phyloP scores from a whole-genome alignment of 768 basidiomycete genomes.

The Myochromella boudieri region DNA sequence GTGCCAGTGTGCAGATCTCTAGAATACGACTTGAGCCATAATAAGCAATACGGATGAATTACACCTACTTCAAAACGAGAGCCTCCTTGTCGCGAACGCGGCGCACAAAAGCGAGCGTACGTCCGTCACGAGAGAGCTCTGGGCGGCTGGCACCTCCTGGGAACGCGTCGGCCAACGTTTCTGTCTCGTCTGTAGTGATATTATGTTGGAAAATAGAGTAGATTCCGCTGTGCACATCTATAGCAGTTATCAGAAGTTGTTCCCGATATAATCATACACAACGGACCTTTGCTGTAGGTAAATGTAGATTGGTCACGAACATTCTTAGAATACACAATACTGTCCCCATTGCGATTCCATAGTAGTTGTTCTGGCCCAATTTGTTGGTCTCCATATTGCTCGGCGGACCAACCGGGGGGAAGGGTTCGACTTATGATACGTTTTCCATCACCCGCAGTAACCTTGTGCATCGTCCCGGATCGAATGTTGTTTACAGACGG shows the following conservation, averaged over 20 bases:
- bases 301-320: constrained; percentile 50
- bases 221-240: constrained; percentile 70
- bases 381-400: constrained; percentile 66
- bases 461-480: constrained; percentile 17
- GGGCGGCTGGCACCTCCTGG: constrained; percentile 78
- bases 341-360: constrained; percentile 53
- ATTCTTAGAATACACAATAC: constrained; percentile 67
- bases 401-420: constrained; percentile 59
- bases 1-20: constrained; percentile 72
- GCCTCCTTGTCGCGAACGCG: constrained; percentile 73
- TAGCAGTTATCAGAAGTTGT: neutral
- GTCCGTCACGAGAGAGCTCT: constrained; percentile 64
- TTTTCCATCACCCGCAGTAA: constrained; percentile 46
- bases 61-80: constrained; percentile 64
- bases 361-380: constrained; percentile 73
- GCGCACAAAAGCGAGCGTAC: constrained; percentile 73
- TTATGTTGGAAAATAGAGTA: constrained; percentile 72
- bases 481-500: constrained; percentile 39
- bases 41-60: neutral
- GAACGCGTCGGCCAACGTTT: constrained; percentile 50
- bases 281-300: constrained; percentile 63
- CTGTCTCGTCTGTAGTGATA: constrained; percentile 52
- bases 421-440: constrained; percentile 56
- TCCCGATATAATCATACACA: neutral
- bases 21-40: neutral